Conservation (phyloP, 129 eudicot species). For the Helianthus tuberosus region DNA sequence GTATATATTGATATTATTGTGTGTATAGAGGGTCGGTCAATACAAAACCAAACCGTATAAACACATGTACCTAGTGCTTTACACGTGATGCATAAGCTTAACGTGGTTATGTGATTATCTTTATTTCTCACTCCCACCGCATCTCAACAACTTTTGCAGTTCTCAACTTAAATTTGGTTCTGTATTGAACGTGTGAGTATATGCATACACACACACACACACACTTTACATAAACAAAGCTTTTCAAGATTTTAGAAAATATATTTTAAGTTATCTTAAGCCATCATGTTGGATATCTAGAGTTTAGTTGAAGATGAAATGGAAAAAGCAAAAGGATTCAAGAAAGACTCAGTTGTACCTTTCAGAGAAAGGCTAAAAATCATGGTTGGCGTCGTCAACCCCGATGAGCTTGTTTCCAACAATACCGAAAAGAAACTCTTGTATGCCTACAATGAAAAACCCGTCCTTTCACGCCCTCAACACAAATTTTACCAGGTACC, state of each 20-base stretch:
- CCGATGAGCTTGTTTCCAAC: constrained; percentile 77
- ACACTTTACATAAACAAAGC: no score
- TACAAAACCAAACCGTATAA: no score
- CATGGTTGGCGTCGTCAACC: constrained; percentile 84
- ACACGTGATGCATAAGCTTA: no score
- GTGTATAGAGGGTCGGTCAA: no score
- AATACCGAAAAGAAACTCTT: constrained; percentile 79
- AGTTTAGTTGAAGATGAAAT: constrained; percentile 70
- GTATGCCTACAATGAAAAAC: constrained; percentile 85
- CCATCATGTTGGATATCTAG: constrained; percentile 38
- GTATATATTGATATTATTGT: background rate
- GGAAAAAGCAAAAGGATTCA: constrained; percentile 69
- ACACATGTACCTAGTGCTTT: no score
- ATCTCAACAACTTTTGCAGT: no score
- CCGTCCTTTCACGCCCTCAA: constrained; percentile 96
- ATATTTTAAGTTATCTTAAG: background rate
- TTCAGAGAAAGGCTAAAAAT: constrained; percentile 89
- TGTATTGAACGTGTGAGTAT: no score
- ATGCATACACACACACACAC: no score
- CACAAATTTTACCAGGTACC: constrained; percentile 89
- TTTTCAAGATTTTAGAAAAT: background rate
- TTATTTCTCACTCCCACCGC: no score
- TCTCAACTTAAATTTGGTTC: no score
- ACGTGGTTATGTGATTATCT: no score
- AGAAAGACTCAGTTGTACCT: constrained; percentile 59